Conservation (phyloP, 2,329 filamentous ascomycete species). For the Teratosphaeria gauchensis region DNA sequence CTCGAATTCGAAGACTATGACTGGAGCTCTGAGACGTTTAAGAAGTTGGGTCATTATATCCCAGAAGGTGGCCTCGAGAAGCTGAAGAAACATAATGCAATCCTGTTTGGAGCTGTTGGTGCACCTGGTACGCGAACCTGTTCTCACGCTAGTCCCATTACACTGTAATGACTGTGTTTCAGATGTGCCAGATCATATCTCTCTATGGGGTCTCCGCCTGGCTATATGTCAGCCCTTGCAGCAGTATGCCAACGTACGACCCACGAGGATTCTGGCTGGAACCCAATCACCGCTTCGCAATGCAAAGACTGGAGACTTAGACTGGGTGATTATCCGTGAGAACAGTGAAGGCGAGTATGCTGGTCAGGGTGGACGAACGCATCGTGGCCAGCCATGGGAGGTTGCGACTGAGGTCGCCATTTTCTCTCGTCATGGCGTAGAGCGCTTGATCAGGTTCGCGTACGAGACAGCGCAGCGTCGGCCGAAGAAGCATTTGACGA, state of each 20-base stretch:
- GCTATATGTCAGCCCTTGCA: constrained; percentile 48
- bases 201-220: constrained; percentile 46
- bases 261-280: constrained; percentile 52
- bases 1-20: constrained; percentile 55
- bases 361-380: constrained; percentile 54
- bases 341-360: constrained; percentile 60
- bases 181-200: constrained; percentile 49
- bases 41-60: constrained; percentile 56
- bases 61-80: constrained; percentile 50
- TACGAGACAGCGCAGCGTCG: constrained; percentile 48
- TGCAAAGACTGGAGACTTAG: constrained; percentile 48
- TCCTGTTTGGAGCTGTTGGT: constrained; percentile 60
- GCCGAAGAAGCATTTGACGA: constrained; percentile 38
- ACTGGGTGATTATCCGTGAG: constrained; percentile 59
- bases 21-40: constrained; percentile 59
- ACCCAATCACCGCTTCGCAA: constrained; percentile 48
- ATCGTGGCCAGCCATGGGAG: constrained; percentile 50
- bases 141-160: background rate
- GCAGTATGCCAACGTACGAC: constrained; percentile 49
- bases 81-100: constrained; percentile 52
- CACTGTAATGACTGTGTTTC: background rate
- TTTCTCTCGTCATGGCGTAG: constrained; percentile 52
- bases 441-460: constrained; percentile 53
- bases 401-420: constrained; percentile 53
- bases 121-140: constrained; percentile 38